Evolutionary conservation across 805 yeast genomes (phyloP).

Genomic region (Yamadazyma scolyti): DNA sequence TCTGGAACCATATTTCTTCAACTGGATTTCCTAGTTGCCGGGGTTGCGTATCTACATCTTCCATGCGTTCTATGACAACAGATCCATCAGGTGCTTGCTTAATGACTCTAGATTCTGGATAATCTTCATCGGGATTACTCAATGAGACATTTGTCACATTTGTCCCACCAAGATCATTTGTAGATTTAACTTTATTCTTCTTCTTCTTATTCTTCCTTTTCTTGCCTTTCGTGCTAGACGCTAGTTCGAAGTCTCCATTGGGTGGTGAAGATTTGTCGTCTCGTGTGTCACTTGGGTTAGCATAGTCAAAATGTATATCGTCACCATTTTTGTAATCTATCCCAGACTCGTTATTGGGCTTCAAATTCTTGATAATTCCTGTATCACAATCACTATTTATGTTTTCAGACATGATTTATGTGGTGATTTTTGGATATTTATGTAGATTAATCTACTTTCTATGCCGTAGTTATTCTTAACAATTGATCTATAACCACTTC

Average conservation of each 20-base stretch:
- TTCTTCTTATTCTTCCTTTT: slow-evolving; percentile 33
- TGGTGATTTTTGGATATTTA: no score
- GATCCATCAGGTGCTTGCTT: slow-evolving; percentile 73
- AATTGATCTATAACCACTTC: no score
- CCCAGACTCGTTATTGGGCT: not conserved
- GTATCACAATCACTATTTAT: no score
- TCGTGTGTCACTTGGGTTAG: slow-evolving; percentile 1
- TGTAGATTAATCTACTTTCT: no score
- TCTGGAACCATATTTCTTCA: slow-evolving; percentile 41
- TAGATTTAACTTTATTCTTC: slow-evolving; percentile 11
- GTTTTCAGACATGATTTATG: no score
- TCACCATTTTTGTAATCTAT: slow-evolving; percentile 20
- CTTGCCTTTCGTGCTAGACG: no score
- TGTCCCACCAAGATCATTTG: no score
- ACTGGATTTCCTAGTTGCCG: slow-evolving; percentile 7
- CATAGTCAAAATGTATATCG: slow-evolving; percentile 30
- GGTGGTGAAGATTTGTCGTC: slow-evolving; percentile 2
- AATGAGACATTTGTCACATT: slow-evolving; percentile 39
- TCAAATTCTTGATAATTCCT: not conserved
- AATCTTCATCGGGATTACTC: slow-evolving; percentile 56
- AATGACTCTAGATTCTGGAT: slow-evolving; percentile 69
- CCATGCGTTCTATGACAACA: slow-evolving; percentile 63
- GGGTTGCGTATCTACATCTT: slow-evolving; percentile 17
- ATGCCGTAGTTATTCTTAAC: no score
- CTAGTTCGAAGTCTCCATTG: no score